Evolutionary conservation across 2,329 filamentous ascomycete species (phyloP), one percentile per base, ranked within the genome.

Genomic region (Seiridium cupressi): DNA sequence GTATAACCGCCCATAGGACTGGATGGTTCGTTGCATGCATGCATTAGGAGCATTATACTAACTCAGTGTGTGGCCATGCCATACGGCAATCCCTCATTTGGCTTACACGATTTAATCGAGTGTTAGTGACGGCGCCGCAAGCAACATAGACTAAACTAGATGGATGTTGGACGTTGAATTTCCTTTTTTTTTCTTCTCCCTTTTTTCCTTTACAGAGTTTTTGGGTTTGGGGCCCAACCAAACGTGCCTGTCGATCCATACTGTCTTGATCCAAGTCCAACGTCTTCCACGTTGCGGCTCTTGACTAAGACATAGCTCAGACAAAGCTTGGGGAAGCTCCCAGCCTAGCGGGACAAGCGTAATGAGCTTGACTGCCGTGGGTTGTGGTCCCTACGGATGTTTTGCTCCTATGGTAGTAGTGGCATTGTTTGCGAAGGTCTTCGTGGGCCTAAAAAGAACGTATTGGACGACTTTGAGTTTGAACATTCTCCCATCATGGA

Each of bases 231-330:
- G n/a, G n/a, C 18, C 13, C 13, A 53, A 26, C 18, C 7, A 26
- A 10, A 11, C 35, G 49, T 53, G 26, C 51, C 51, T 55, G 51
- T n/a, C 51, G 51, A 55, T 55, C 51, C n/a, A 55, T 55, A 38
- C 49, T 35, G 18, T n/a, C 34, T 54, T 44, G 35, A 38, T 35
- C 13, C 38, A 44, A 44, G 18, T 38, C 10, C 35, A 44, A 42
- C 1, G 13, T 55, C n/a, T 38, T 44, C 36, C 35, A 35, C 36
- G 31, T 55, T 34, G 51, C 51, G 51, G 51, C 51, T 55, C 51
- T 44, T 3, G 8, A 18, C 40, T 26, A 18, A 55, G 34, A 51
- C 13, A 49, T 51, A 9, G 48, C 51, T 36, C n/a, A 40, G 13
- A 34, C 38, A 42, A 42, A 53, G 49, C 49, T 53, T 36, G 18